Evolutionary conservation across 179 eudicot genomes (phyloP), one percentile per base, ranked within the genome.

Genomic region (Amaranthus tricolor): DNA sequence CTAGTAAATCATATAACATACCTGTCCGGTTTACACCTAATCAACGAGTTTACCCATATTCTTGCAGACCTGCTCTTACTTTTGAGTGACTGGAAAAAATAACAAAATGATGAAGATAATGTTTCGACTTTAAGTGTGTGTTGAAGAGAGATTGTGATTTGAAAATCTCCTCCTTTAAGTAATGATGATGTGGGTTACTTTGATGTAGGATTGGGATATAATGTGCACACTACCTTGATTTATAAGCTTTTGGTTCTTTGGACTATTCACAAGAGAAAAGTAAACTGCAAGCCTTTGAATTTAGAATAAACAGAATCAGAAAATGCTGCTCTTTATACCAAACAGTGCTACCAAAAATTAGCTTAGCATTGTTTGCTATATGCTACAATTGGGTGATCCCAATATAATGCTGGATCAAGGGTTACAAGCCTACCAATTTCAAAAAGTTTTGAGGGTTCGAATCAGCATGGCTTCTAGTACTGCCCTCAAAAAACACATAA

Each of bases 1-100:
- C 45, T 77, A 78, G 77, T 78, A 68, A 21, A 51, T 76, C 7
- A 45, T 20, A 53, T 73, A 2, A 47, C 47, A 45, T 5, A 55
- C 53, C 20, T 67, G 69, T 17, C 57, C 66, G 21, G 68, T 15
- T 43, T 68, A 66, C 0, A 68, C 70, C 9, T 73, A 11, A 43
- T 60, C 49, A 16, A 68, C 69, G 1, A 78, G 40, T 67, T 78
- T 78, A 43, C 74, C 20, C 49, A 7, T 53, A 21, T 3, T 53
- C 72, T 31, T 47, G n/a, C 5, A 55, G 20, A 0, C 10, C 2
- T 69, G 61, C 14, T 16, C 16, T 69, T 60, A 40, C 54, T 5
- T 0, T 68, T 11, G 5, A 45, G 12, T 31, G 40, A 31, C 40
- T 31, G 40, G 40, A 31, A 31, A 31, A 31, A 31, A 31, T 31